Percentiles rank a stretch among this genome's conserved stretches.
Evolutionary conservation across 129 eudicot species (phyloP).

Genomic region (Escallonia rubra): DNA sequence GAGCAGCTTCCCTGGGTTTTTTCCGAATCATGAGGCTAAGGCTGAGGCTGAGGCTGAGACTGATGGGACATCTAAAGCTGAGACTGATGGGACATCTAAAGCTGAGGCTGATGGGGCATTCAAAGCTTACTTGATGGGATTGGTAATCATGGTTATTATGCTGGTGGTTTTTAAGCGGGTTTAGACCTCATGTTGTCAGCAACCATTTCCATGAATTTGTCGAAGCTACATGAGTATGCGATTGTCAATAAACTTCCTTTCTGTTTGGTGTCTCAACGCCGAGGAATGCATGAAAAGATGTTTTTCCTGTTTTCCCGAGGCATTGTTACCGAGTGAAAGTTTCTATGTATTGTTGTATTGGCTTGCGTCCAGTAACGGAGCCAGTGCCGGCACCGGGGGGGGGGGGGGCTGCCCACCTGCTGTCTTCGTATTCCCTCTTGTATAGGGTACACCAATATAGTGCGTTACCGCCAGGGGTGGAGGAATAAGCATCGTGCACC

Average conservation of each 20-base stretch:
- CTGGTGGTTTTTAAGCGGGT: conserved; percentile 49
- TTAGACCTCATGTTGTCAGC: not conserved
- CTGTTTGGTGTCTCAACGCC: not conserved
- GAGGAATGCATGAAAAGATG: too few relatives aligned
- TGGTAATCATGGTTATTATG: conserved; percentile 65
- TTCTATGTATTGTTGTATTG: too few relatives aligned
- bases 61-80: not conserved
- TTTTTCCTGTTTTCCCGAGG: too few relatives aligned
- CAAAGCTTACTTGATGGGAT: conserved; percentile 51
- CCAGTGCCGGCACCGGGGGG: too few relatives aligned
- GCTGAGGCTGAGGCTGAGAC: too few relatives aligned
- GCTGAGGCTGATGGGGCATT: conserved; percentile 16
- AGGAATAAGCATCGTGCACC: too few relatives aligned
- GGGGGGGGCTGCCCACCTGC: too few relatives aligned
- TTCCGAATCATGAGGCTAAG: conserved; percentile 11
- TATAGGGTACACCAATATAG: too few relatives aligned
- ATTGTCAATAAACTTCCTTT: not conserved
- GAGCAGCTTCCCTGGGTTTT: conserved; percentile 50
- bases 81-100: conserved; percentile 36
- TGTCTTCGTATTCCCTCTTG: too few relatives aligned
- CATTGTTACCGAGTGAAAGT: too few relatives aligned
- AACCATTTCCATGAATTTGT: conserved; percentile 15
- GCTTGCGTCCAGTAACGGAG: too few relatives aligned
- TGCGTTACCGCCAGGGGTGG: too few relatives aligned
- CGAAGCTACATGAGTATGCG: conserved; percentile 24